These are phyloP conservation scores for Wickerhamiella galacta DNA, from an alignment of 805 yeast species.

Conservation along the genomic window DNA sequence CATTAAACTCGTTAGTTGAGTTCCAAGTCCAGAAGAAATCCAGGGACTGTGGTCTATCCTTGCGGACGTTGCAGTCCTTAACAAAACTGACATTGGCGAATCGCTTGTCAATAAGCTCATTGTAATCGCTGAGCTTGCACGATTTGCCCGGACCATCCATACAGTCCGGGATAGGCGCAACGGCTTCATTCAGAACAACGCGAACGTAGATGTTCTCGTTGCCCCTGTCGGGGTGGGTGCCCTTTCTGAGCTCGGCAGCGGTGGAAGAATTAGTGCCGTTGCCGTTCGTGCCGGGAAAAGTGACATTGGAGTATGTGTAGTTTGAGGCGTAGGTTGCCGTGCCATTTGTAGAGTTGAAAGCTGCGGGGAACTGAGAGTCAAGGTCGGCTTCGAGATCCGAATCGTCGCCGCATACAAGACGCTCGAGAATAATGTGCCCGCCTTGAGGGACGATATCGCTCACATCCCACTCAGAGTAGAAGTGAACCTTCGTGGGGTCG, in stretches of 20 bases:
- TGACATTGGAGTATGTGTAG: constrained; percentile 7
- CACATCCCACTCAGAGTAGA: constrained; percentile 31
- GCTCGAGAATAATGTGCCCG: constrained; percentile 35
- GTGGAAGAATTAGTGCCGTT: neutral
- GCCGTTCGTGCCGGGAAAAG: neutral
- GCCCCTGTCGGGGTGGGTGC: neutral
- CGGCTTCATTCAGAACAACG: constrained; percentile 36
- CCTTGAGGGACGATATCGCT: constrained; percentile 42
- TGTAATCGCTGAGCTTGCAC: constrained; percentile 25
- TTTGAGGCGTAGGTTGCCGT: constrained; percentile 10
- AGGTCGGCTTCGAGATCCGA: neutral
- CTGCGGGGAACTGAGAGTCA: constrained; percentile 9
- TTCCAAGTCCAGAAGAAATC: constrained; percentile 18
- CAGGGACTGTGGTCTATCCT: constrained; percentile 11
- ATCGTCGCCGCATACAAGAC: constrained; percentile 25
- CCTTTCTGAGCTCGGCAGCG: constrained; percentile 1
- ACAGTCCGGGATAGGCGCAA: constrained; percentile 33
- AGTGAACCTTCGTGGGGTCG: constrained; percentile 29
- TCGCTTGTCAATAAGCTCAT: constrained; percentile 7
- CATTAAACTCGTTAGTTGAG: constrained; percentile 10
- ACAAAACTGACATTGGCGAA: constrained; percentile 7
- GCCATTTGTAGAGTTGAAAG: constrained; percentile 12
- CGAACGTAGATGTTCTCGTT: constrained; percentile 27
- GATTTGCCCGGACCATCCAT: constrained; percentile 38
- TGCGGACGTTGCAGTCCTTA: constrained; percentile 8